A percentile compares a stretch with the other conserved stretches of the same genome.
phyloP scores from a whole-genome alignment of 768 basidiomycete genomes.

The Dendrothele bispora region DNA sequence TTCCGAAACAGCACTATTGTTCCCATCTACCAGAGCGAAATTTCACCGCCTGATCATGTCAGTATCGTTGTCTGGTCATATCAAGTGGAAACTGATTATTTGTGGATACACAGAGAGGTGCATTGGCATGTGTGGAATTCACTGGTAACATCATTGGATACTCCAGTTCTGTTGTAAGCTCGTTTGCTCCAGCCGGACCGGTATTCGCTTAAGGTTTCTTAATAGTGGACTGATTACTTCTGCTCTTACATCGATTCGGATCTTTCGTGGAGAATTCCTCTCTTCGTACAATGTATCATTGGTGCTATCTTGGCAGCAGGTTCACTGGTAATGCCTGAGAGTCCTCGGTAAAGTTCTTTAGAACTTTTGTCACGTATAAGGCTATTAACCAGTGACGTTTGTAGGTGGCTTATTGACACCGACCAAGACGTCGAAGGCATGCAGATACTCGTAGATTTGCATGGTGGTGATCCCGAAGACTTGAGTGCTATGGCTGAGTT shows the following conservation, averaged over 20 bases:
- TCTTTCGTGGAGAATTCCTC: constrained; percentile 67
- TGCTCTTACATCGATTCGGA: constrained; percentile 68
- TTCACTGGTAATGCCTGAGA: constrained; percentile 66
- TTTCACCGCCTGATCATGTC: constrained; percentile 89
- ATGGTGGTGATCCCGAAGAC: constrained; percentile 76
- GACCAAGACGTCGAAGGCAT: constrained; percentile 83
- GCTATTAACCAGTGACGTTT: background rate
- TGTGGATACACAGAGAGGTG: constrained; percentile 68
- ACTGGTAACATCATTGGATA: constrained; percentile 93
- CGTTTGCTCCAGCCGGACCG: constrained; percentile 5
- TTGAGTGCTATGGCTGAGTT: constrained; percentile 78
- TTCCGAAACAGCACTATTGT: constrained; percentile 95
- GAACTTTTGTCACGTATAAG: background rate
- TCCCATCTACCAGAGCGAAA: constrained; percentile 94
- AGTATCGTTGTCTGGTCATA: constrained; percentile 23
- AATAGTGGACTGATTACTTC: constrained; percentile 88
- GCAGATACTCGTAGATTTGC: constrained; percentile 83
- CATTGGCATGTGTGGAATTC: constrained; percentile 93
- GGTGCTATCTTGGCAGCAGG: constrained; percentile 61
- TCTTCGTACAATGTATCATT: constrained; percentile 66
- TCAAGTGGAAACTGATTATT: background rate
- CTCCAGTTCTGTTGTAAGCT: constrained; percentile 80
- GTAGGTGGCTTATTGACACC: constrained; percentile 89
- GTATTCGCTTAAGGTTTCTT: background rate
- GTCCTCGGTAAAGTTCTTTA: constrained; percentile 44